These are phyloP conservation scores for Avena insularis DNA, from an alignment of 176 grass and related monocot genomes.

Conservation along the genomic window DNA sequence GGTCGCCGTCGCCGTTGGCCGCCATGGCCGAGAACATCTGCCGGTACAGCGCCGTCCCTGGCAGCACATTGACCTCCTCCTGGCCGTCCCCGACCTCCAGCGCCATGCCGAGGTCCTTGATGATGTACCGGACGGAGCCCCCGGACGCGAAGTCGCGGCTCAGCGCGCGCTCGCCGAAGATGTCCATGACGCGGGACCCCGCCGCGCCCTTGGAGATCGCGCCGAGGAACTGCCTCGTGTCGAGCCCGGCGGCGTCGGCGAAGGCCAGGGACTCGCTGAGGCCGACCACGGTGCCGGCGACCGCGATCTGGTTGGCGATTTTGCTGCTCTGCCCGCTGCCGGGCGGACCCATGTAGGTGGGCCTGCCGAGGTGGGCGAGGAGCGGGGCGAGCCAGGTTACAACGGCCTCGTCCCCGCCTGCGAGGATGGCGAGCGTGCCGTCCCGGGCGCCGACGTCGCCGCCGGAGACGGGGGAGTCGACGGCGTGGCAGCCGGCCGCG, in stretches of 20 bases:
- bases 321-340: slow-evolving; percentile 89
- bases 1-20: slow-evolving; percentile 70
- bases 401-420: slow-evolving; percentile 65
- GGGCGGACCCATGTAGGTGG: slow-evolving; percentile 71
- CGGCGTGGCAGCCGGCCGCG: slow-evolving; percentile 49
- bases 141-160: slow-evolving; percentile 63
- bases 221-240: slow-evolving; percentile 51
- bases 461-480: slow-evolving; percentile 78
- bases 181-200: slow-evolving; percentile 74
- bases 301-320: slow-evolving; percentile 87
- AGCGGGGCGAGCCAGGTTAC: slow-evolving; percentile 72
- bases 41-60: slow-evolving; percentile 63
- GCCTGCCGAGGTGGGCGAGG: slow-evolving; percentile 59
- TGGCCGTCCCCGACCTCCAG: slow-evolving; percentile 48
- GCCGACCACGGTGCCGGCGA: slow-evolving; percentile 59
- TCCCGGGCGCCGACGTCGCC: slow-evolving; percentile 75
- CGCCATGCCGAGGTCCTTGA: slow-evolving; percentile 94
- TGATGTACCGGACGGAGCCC: slow-evolving; percentile 63
- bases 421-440: slow-evolving; percentile 74
- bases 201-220: slow-evolving; percentile 72
- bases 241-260: slow-evolving; percentile 52
- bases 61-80: slow-evolving; percentile 51
- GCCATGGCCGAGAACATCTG: slow-evolving; percentile 86
- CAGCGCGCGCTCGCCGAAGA: slow-evolving; percentile 66
- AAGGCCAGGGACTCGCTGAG: slow-evolving; percentile 68